Evolutionary conservation across 441 rosid species (phyloP), one percentile per base, ranked within the genome.

Genomic region (Kokia cookei): DNA sequence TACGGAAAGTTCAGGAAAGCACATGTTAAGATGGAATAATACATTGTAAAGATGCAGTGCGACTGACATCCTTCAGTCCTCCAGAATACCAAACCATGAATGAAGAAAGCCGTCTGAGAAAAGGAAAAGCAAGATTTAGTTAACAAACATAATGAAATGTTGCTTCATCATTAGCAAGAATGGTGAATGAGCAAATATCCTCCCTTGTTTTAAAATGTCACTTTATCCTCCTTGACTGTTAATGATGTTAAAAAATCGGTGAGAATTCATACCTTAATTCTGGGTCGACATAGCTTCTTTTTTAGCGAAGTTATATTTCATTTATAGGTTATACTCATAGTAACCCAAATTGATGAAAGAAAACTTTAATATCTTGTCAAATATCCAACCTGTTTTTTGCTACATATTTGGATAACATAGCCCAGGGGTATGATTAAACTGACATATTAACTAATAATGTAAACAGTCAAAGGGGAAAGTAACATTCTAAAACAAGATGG

Each of bases 1-100:
- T 96, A 74, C 53, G 84, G 75, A 50, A 78, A 75, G 57, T 10
- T 15, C 32, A 8, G 62, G 53, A 57, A 75, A 73, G 48, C 54
- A 82, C 51, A 35, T 37, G 43, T 51, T 69, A 76, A 62, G 71
- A 13, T 40, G 15, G 10, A 64, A 12, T 24, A 71, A 27, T 32
- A 27, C 66, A 60, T 45, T 43, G 32, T 43, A 59, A 29, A 58
- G 57, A 59, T 43, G 67, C 14, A n/a, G 2, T 13, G 3, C 47
- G 2, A 12, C 10, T 11, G 65, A 42, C 68, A 47, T 26, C 47
- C 24, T 60, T 45, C 29, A 29, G 58, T 48, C 42, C 24, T 26
- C 40, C 0, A 60, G 15, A 11, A 47, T 47, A 47, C 3, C 51
- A 10, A 47, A 47, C 15, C 51, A 14, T 11, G 4, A 47, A 14